phyloP scores from a whole-genome alignment of 2,329 filamentous ascomycete genomes.

The Paraphoma sp. region DNA sequence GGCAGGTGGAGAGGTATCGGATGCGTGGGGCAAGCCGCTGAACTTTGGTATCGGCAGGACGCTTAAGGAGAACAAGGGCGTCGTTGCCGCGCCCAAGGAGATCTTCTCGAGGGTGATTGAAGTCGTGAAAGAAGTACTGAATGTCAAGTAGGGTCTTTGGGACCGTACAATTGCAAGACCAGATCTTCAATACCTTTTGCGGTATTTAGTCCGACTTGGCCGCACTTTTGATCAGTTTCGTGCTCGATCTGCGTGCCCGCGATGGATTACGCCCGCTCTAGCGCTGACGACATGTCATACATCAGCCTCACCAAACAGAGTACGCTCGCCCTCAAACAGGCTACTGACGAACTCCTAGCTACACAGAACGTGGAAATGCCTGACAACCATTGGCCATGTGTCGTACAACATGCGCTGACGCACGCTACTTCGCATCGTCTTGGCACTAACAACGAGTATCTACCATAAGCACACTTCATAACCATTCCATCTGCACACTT shows the following conservation, averaged over 20 bases:
- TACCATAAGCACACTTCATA: too few relatives aligned
- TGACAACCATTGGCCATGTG: too few relatives aligned
- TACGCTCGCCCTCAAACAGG: too few relatives aligned
- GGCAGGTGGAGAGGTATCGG: constrained; percentile 89
- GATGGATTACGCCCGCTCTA: not conserved
- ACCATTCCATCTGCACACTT: not conserved
- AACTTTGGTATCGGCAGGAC: constrained; percentile 90
- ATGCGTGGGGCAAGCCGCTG: constrained; percentile 81
- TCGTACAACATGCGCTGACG: too few relatives aligned
- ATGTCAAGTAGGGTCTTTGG: constrained; percentile 27
- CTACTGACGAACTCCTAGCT: too few relatives aligned
- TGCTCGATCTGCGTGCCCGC: not conserved
- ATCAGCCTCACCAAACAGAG: not conserved
- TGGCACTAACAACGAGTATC: too few relatives aligned
- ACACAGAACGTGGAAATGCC: too few relatives aligned
- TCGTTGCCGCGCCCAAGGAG: constrained; percentile 82
- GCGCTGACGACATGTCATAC: not conserved
- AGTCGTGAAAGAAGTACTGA: constrained; percentile 81
- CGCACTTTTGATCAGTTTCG: not conserved
- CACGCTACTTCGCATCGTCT: too few relatives aligned
- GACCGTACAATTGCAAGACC: not conserved
- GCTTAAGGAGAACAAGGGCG: constrained; percentile 87
- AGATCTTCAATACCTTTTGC: not conserved
- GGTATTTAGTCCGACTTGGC: too few relatives aligned
- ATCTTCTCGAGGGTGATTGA: constrained; percentile 79